Evolutionary conservation across 305 asterid species (phyloP).

Genomic region (Andrographis paniculata): DNA sequence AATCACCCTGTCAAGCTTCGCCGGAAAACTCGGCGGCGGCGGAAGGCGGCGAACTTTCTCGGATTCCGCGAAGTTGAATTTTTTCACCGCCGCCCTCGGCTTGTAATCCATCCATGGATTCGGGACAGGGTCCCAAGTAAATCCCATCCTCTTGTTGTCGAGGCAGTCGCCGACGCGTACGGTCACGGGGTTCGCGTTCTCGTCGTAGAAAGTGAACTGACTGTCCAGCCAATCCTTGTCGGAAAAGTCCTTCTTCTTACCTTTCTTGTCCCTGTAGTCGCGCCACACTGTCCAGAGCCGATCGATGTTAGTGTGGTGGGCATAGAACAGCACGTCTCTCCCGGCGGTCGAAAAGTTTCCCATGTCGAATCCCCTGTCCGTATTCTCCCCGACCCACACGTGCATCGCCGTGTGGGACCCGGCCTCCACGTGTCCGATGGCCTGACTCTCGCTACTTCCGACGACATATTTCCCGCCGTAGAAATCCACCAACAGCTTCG

Average conservation of each 20-base stretch:
- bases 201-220: slow-evolving; percentile 21
- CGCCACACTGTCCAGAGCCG: slow-evolving; percentile 23
- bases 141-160: slow-evolving; percentile 17
- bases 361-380: slow-evolving; percentile 19
- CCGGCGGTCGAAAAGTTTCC: slow-evolving; percentile 29
- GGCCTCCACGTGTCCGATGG: slow-evolving; percentile 32
- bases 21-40: slow-evolving; percentile 16
- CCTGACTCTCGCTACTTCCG: slow-evolving; percentile 31
- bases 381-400: slow-evolving; percentile 22
- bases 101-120: slow-evolving; percentile 20
- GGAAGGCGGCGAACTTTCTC: slow-evolving; percentile 12
- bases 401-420: slow-evolving; percentile 39
- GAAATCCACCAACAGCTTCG: slow-evolving; percentile 21
- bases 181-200: slow-evolving; percentile 14
- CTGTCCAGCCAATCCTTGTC: slow-evolving; percentile 27
- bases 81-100: slow-evolving; percentile 19
- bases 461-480: slow-evolving; percentile 26
- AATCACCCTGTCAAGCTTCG: slow-evolving; percentile 20
- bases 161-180: slow-evolving; percentile 17
- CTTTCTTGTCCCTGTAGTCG: slow-evolving; percentile 11
- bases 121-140: slow-evolving; percentile 9
- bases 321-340: slow-evolving; percentile 20
- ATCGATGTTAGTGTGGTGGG: slow-evolving; percentile 29
- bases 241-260: slow-evolving; percentile 11
- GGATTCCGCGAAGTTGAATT: slow-evolving; percentile 22